Conservation (phyloP, 805 yeast species). For the Candida sakaeoensis region DNA sequence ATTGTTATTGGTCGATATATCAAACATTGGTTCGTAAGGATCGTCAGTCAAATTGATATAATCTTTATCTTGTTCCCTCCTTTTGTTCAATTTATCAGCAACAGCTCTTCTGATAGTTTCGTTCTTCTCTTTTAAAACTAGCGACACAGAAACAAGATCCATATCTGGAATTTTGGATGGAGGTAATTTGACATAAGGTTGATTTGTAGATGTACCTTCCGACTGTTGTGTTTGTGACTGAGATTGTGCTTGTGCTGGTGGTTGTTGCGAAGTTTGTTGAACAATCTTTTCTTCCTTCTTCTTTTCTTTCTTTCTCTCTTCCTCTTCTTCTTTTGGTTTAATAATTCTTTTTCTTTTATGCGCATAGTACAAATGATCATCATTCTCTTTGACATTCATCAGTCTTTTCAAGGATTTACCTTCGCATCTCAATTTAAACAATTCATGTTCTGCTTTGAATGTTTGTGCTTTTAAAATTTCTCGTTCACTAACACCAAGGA, state of each 20-base stretch:
- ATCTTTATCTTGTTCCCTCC: slow-evolving; percentile 66
- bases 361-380: slow-evolving; percentile 76
- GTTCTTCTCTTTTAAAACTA: slow-evolving; percentile 69
- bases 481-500: slow-evolving; percentile 69
- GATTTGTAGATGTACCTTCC: slow-evolving; percentile 36
- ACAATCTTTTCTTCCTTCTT: slow-evolving; percentile 15
- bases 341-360: slow-evolving; percentile 64
- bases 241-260: slow-evolving; percentile 9
- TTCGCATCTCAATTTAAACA: slow-evolving; percentile 70
- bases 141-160: slow-evolving; percentile 79
- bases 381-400: slow-evolving; percentile 66
- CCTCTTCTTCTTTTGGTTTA: slow-evolving; percentile 35
- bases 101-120: slow-evolving; percentile 80
- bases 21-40: slow-evolving; percentile 76
- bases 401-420: slow-evolving; percentile 73
- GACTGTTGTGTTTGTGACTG: slow-evolving; percentile 13
- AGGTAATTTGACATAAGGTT: slow-evolving; percentile 83
- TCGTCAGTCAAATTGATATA: slow-evolving; percentile 87
- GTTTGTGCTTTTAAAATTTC: slow-evolving; percentile 62
- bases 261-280: slow-evolving; percentile 1
- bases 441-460: slow-evolving; percentile 56
- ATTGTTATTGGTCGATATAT: slow-evolving; percentile 50
- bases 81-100: slow-evolving; percentile 70
- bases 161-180: slow-evolving; percentile 91
- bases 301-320: slow-evolving; percentile 19